These are phyloP conservation scores for Pyrenopolyporus hunteri DNA, from an alignment of 495 filamentous ascomycete species.

Conservation along the genomic window DNA sequence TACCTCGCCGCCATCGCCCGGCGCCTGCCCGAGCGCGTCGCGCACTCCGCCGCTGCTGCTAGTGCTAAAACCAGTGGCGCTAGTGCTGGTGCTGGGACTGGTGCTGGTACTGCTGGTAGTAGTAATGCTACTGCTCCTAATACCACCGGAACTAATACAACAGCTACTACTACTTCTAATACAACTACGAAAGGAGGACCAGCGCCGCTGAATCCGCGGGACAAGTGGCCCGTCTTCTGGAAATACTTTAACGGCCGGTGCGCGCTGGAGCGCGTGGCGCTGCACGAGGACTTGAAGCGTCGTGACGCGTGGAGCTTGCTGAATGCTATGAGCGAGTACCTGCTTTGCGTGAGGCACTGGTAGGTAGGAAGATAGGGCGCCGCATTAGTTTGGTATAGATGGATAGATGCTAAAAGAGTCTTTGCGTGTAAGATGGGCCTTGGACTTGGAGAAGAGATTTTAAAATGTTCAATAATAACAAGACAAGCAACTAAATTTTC, in stretches of 20 bases:
- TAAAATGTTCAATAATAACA: no score
- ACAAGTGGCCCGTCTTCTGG: constrained; percentile 61
- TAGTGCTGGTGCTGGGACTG: neutral
- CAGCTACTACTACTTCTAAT: no score
- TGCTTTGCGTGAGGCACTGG: constrained; percentile 64
- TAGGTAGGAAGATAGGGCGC: constrained; percentile 29
- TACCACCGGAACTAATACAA: no score
- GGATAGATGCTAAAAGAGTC: no score
- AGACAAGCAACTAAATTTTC: neutral
- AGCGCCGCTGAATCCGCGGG: constrained; percentile 45
- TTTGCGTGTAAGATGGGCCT: no score
- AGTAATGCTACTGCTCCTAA: no score
- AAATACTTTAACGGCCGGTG: constrained; percentile 89
- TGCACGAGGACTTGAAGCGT: constrained; percentile 81
- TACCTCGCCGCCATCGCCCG: constrained; percentile 75
- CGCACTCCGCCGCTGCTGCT: neutral
- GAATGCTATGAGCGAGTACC: constrained; percentile 63
- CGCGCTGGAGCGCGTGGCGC: constrained; percentile 84
- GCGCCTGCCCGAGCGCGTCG: constrained; percentile 52
- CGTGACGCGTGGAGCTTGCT: constrained; percentile 78
- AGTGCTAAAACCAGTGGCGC: neutral
- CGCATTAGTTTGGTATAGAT: neutral
- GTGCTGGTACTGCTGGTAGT: no score
- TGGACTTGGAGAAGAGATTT: no score
- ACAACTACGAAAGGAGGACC: no score